These are phyloP conservation scores for Anthoceros angustus DNA, from an alignment of 225 moss, liverwort and hornwort species.

Conservation along the genomic window DNA sequence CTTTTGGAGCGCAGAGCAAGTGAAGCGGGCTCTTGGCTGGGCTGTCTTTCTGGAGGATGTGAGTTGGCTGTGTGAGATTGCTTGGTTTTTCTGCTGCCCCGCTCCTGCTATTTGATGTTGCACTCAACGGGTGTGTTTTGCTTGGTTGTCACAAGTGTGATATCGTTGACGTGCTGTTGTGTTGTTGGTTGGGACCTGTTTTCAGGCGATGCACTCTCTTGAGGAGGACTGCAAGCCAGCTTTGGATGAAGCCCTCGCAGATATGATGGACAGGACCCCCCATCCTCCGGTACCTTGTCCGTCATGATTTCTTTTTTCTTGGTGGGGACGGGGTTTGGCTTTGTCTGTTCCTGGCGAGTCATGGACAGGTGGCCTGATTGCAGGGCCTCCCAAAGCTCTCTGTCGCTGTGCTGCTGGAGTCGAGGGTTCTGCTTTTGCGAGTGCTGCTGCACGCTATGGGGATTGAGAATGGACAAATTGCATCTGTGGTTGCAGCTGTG, in stretches of 20 bases:
- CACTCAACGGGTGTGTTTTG: background rate
- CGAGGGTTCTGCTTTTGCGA: constrained; percentile 13
- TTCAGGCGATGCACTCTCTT: constrained; percentile 13
- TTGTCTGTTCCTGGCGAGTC: background rate
- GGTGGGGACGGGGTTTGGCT: background rate
- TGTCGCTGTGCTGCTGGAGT: constrained; percentile 14
- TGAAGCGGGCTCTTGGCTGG: constrained; percentile 17
- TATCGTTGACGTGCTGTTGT: no score
- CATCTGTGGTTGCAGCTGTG: constrained; percentile 16
- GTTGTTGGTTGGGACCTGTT: background rate
- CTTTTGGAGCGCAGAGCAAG: constrained; percentile 9
- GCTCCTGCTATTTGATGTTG: background rate
- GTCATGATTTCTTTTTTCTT: background rate
- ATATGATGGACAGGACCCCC: constrained; percentile 12
- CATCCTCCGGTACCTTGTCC: constrained; percentile 10
- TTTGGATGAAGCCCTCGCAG: constrained; percentile 12
- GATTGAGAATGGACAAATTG: constrained; percentile 10
- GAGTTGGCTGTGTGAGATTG: background rate
- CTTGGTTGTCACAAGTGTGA: background rate
- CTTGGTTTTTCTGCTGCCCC: background rate
- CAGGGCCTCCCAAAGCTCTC: constrained; percentile 19
- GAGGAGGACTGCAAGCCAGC: constrained; percentile 15
- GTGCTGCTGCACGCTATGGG: constrained; percentile 17
- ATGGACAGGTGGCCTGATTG: background rate
- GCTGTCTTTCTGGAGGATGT: constrained; percentile 20